Evolutionary conservation across 768 basidiomycete genomes (phyloP).

Genomic region (Rhodotorula toruloides): DNA sequence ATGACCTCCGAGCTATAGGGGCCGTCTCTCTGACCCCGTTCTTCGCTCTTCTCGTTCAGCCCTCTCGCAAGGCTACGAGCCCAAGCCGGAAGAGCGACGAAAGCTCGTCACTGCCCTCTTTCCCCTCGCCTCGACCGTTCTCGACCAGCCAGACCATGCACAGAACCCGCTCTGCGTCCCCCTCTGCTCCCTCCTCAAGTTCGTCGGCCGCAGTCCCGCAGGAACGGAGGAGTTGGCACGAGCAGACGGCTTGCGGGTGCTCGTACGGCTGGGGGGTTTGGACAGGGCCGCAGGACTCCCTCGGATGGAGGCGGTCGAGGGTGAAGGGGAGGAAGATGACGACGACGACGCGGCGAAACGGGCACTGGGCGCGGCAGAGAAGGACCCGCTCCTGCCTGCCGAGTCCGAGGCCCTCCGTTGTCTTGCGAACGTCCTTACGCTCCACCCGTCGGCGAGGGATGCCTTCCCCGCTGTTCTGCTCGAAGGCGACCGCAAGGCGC

Average conservation of each 20-base stretch:
- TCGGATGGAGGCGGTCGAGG: neutral
- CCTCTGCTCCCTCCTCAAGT: slow-evolving; percentile 23
- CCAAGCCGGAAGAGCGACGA: slow-evolving; percentile 7
- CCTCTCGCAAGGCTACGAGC: slow-evolving; percentile 18
- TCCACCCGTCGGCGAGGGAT: slow-evolving; percentile 32
- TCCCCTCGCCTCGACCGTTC: neutral
- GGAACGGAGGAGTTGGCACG: slow-evolving; percentile 31
- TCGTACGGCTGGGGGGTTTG: slow-evolving; percentile 23
- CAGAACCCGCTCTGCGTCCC: neutral
- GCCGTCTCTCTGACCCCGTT: neutral
- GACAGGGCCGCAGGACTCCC: slow-evolving; percentile 9
- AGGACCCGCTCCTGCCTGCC: slow-evolving; percentile 2
- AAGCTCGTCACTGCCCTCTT: slow-evolving; percentile 22
- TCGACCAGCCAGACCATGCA: neutral
- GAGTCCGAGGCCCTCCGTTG: slow-evolving; percentile 33
- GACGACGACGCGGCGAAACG: slow-evolving; percentile 4
- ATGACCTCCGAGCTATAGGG: too few relatives aligned
- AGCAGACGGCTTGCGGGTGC: slow-evolving; percentile 2
- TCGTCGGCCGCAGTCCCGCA: slow-evolving; percentile 29
- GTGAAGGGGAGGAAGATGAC: slow-evolving; percentile 1
- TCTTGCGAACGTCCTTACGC: slow-evolving; percentile 38
- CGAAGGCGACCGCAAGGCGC: slow-evolving; percentile 1
- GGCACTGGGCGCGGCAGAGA: neutral
- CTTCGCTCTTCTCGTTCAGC: neutral
- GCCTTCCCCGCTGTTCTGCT: slow-evolving; percentile 28